Percentiles rank a stretch among this genome's conserved stretches.
These are phyloP conservation scores for Cylindrotheca closterium DNA, from an alignment of 108 stramenopile genomes.

Conservation along the genomic window DNA sequence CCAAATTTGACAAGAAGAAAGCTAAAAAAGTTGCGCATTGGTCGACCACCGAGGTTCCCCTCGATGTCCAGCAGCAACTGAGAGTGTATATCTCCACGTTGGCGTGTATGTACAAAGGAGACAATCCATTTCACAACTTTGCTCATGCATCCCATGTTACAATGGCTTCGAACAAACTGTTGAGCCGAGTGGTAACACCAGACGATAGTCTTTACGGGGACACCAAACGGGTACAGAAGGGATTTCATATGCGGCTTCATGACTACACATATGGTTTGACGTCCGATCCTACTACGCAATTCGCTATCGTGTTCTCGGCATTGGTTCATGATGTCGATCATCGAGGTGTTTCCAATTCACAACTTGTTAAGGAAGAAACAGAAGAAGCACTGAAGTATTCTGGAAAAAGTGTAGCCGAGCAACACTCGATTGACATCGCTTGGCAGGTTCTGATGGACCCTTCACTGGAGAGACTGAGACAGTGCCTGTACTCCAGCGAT, in stretches of 20 bases:
- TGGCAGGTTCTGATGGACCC: conserved; percentile 39
- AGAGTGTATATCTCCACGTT: conserved; percentile 17
- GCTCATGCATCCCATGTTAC: conserved; percentile 33
- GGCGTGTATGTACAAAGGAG: conserved; percentile 16
- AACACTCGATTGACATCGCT: conserved; percentile 50
- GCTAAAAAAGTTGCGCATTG: no score
- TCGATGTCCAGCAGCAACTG: conserved; percentile 15
- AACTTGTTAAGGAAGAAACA: conserved; percentile 32
- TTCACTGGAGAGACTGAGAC: conserved; percentile 21
- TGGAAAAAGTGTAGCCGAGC: conserved; percentile 8
- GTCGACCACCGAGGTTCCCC: no score
- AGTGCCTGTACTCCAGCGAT: conserved; percentile 23
- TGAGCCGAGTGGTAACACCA: conserved; percentile 13
- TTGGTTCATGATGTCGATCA: conserved; percentile 56
- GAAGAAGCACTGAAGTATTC: conserved; percentile 40
- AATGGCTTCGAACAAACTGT: conserved; percentile 21
- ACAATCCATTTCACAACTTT: conserved; percentile 30
- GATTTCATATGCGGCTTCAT: no score
- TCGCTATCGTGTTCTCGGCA: conserved; percentile 47
- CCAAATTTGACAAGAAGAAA: not conserved
- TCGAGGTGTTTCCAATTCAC: conserved; percentile 34
- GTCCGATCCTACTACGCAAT: conserved; percentile 39
- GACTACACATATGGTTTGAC: conserved; percentile 26
- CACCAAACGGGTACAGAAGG: not conserved
- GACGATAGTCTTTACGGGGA: not conserved